These are phyloP conservation scores for Zymoseptoria pseudotritici DNA, from an alignment of 2,329 filamentous ascomycete genomes.

Conservation along the genomic window DNA sequence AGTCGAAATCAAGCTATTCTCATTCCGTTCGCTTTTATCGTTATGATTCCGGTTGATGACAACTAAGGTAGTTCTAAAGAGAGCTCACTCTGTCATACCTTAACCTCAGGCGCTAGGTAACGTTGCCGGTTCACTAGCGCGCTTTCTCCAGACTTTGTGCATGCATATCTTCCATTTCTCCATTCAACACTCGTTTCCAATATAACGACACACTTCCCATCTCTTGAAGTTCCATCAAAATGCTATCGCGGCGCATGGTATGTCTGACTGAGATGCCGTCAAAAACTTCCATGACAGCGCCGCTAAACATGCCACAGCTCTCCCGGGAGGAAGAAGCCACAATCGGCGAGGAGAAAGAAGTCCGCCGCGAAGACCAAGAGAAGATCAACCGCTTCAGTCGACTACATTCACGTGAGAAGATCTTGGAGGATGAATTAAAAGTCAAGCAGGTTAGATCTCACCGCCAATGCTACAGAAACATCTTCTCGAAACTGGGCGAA, in stretches of 20 bases:
- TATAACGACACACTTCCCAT: background rate
- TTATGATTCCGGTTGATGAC: too few species aligned
- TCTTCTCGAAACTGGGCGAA: conserved; percentile 22
- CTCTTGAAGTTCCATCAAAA: conserved; percentile 5
- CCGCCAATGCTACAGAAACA: background rate
- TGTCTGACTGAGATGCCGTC: conserved; percentile 3
- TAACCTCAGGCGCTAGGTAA: background rate
- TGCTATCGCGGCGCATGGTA: conserved; percentile 42
- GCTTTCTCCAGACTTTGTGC: background rate
- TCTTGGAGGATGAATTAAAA: conserved; percentile 72
- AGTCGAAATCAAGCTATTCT: background rate
- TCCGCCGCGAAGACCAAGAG: conserved; percentile 93
- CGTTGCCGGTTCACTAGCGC: background rate
- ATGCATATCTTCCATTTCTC: background rate
- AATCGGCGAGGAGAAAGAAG: conserved; percentile 76
- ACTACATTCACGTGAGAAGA: conserved; percentile 76
- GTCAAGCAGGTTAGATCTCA: conserved; percentile 58
- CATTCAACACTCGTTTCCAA: background rate
- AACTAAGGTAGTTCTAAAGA: too few species aligned
- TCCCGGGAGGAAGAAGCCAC: conserved; percentile 84
- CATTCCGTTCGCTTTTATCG: background rate
- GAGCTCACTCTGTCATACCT: too few species aligned
- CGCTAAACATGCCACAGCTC: conserved; percentile 51
- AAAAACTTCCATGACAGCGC: background rate
- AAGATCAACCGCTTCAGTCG: conserved; percentile 98